Percentiles rank a stretch among this genome's conserved stretches.
phyloP scores from a whole-genome alignment of 495 filamentous ascomycete genomes.

The Penicillium maclennaniae region DNA sequence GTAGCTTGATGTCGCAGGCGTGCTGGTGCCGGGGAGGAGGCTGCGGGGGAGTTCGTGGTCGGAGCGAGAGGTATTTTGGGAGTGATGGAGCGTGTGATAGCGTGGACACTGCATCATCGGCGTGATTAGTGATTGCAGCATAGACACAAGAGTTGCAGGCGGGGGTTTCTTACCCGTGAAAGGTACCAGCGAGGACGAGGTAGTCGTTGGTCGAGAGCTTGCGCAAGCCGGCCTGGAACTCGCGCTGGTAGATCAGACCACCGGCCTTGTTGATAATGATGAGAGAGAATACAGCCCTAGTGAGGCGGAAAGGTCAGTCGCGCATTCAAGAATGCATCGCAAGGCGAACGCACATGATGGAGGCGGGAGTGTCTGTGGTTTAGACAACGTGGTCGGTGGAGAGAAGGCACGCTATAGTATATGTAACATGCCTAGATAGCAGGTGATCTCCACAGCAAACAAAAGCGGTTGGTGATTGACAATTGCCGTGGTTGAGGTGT shows the following conservation, averaged over 20 bases:
- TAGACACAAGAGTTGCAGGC: constrained; percentile 3
- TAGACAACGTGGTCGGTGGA: constrained; percentile 13
- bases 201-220: constrained; percentile 92
- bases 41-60: constrained; percentile 28
- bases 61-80: constrained; percentile 45
- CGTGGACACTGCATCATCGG: constrained; percentile 61
- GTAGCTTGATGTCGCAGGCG: constrained; percentile 24
- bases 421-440: constrained; percentile 11
- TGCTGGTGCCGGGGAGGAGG: constrained; percentile 24
- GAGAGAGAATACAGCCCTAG: constrained; percentile 89
- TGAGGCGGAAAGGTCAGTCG: constrained; percentile 9
- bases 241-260: constrained; percentile 90
- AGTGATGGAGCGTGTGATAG: constrained; percentile 78
- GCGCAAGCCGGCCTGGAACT: constrained; percentile 77
- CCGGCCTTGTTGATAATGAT: constrained; percentile 98
- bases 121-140: background rate
- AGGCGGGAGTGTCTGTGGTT: constrained; percentile 3
- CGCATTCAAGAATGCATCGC: constrained; percentile 1
- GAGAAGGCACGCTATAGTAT: constrained; percentile 4
- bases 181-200: constrained; percentile 95
- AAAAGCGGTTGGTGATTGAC: background rate
- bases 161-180: constrained; percentile 78
- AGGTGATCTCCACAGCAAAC: background rate
- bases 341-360: constrained; percentile 17
- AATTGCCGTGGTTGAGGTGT: background rate